Conservation (phyloP, 2,329 filamentous ascomycete genomes). For the Aureobasidium sp. region DNA sequence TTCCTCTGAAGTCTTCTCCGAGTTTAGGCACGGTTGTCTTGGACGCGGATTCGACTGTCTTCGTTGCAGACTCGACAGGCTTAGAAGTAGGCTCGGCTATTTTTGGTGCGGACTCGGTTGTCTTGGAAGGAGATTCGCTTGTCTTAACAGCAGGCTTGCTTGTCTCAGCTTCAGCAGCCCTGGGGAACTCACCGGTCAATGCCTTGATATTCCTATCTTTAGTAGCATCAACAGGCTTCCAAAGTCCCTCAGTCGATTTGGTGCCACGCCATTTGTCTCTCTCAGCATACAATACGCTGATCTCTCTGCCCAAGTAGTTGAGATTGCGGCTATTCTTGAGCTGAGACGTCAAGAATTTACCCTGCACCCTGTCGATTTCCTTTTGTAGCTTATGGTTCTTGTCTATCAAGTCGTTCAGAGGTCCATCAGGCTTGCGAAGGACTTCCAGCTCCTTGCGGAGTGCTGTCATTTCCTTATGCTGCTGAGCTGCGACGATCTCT, state of each 20-base stretch:
- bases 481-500: constrained; percentile 7
- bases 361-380: not conserved
- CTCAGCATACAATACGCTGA: not conserved
- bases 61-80: not conserved
- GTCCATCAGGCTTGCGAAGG: not conserved
- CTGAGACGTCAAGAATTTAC: not conserved
- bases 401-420: not conserved
- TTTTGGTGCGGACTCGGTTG: no score
- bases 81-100: not conserved
- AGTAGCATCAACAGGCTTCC: not conserved
- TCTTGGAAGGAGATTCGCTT: not conserved
- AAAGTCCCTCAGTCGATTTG: not conserved
- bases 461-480: not conserved
- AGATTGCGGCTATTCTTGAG: not conserved
- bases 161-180: not conserved
- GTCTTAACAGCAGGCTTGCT: not conserved
- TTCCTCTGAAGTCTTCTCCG: not conserved
- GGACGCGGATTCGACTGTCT: not conserved
- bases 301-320: constrained; percentile 2
- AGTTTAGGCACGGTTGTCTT: not conserved
- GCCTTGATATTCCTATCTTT: not conserved
- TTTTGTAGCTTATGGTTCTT: not conserved
- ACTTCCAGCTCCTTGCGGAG: constrained; percentile 1
- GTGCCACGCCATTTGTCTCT: not conserved
- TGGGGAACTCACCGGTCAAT: not conserved